Conservation (phyloP, 352 stramenopile species). For the Pythium aquatile region DNA sequence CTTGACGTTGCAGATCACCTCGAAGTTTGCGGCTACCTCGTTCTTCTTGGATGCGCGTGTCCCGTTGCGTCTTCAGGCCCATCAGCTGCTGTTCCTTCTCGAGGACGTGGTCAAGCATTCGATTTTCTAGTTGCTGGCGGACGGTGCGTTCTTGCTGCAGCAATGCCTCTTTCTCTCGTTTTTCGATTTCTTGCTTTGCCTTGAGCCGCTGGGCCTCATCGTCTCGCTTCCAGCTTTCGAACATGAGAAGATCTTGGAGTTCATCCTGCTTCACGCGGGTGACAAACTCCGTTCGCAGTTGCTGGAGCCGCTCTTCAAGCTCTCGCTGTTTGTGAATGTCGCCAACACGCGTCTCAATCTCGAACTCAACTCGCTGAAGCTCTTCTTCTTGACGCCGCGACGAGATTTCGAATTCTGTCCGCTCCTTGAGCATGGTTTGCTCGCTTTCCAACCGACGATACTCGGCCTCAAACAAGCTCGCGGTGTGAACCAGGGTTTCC, state of each 20-base stretch:
- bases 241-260: slow-evolving; percentile 60
- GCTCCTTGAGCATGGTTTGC: slow-evolving; percentile 55
- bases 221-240: slow-evolving; percentile 74
- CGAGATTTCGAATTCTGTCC: slow-evolving; percentile 62
- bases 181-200: slow-evolving; percentile 34
- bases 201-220: slow-evolving; percentile 46
- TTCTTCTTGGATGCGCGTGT: slow-evolving; percentile 18
- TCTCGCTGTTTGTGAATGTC: slow-evolving; percentile 60
- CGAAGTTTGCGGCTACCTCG: not conserved
- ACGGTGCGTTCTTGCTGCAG: slow-evolving; percentile 53
- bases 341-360: slow-evolving; percentile 60
- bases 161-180: slow-evolving; percentile 43
- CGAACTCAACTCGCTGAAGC: slow-evolving; percentile 66
- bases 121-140: slow-evolving; percentile 38
- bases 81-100: slow-evolving; percentile 26
- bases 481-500: slow-evolving; percentile 63
- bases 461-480: slow-evolving; percentile 61
- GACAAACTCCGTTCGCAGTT: slow-evolving; percentile 70
- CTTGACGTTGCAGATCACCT: not conserved
- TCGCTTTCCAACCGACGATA: slow-evolving; percentile 52
- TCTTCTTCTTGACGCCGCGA: slow-evolving; percentile 79
- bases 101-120: slow-evolving; percentile 25
- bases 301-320: slow-evolving; percentile 63
- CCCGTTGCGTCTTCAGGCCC: slow-evolving; percentile 26
- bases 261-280: slow-evolving; percentile 70